Evolutionary conservation across 2,329 filamentous ascomycete species (phyloP), one percentile per base, ranked within the genome.

Genomic region (Byssothecium circinans): DNA sequence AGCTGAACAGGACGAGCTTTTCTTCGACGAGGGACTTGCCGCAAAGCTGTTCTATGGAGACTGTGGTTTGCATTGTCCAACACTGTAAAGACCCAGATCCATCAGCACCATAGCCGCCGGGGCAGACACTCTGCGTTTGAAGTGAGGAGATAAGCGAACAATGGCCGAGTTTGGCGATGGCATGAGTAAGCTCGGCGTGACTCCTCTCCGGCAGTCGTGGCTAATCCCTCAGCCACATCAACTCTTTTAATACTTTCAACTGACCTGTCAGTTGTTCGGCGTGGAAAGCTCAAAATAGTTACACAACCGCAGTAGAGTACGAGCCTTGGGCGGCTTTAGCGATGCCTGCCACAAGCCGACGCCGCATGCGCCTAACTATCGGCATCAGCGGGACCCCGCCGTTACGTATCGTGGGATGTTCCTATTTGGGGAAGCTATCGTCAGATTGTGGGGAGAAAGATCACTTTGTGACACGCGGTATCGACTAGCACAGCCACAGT

Each of bases 401-500:
- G 18, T 12, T 38, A 38, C 15, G 35, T 12, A 4, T 36, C 33
- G 12, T 36, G 29, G 14, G 29, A 32, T 32, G 23, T 25, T 25
- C 23, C 12, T 32, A 14, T 14, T 32, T 12, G 14, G 8, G 29
- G 6, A 32, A 4, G 29, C 14, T 32, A 14, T 32, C 6, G 14
- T 32, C 14, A 12, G 12, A 32, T 32, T 32, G 29, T 32, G 14
- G 29, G 14, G 14, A n/a, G 29, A 14, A 32, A 14, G 29, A 32
- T 14, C 10, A 32, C 14, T 32, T 12, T 36, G 8, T 18, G n/a
- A n/a, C n/a, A n/a, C n/a, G n/a, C n/a, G n/a, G n/a, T n/a, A n/a
- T n/a, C 25, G 42, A 36, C 36, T 30, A 36, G 41, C 46, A 57
- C 49, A 57, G 54, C 54, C 54, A 54, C 54, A 45, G 42, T 27